A percentile compares a stretch with the other conserved stretches of the same genome.
phyloP scores from a whole-genome alignment of 2,329 filamentous ascomycete species.

The Alternaria brassicicola region DNA sequence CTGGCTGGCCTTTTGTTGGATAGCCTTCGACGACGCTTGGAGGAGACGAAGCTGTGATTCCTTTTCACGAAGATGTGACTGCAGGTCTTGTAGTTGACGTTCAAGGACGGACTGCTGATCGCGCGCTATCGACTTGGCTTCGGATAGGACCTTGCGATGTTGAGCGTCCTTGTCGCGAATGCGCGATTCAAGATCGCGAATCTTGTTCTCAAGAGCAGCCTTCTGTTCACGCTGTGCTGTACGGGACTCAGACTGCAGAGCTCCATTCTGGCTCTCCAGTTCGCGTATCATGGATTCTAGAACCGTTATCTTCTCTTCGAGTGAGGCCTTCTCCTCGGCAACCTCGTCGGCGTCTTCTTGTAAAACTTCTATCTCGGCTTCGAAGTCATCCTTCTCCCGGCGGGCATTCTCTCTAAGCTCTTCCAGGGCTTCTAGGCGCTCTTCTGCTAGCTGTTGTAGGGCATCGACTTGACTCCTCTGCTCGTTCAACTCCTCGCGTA shows the following conservation, averaged over 20 bases:
- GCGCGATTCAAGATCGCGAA: conserved; percentile 30
- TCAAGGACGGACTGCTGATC: conserved; percentile 47
- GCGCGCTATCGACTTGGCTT: conserved; percentile 42
- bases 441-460: conserved; percentile 44
- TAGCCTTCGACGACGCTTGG: conserved; percentile 38
- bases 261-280: conserved; percentile 38
- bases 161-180: conserved; percentile 41
- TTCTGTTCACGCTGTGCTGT: conserved; percentile 64
- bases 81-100: conserved; percentile 58
- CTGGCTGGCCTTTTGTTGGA: conserved; percentile 37
- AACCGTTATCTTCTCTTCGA: conserved; percentile 63
- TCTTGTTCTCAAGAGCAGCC: conserved; percentile 58
- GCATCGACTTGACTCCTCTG: conserved; percentile 41
- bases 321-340: conserved; percentile 58
- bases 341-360: conserved; percentile 53
- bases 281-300: conserved; percentile 47
- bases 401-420: conserved; percentile 58
- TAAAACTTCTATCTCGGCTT: conserved; percentile 61
- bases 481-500: conserved; percentile 53
- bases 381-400: conserved; percentile 55
- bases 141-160: conserved; percentile 35
- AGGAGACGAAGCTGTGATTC: conserved; percentile 34
- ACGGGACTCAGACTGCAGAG: conserved; percentile 47
- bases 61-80: conserved; percentile 33
- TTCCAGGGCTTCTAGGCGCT: conserved; percentile 54